Percentiles rank a stretch among this genome's conserved stretches.
Conservation (phyloP, 2,329 filamentous ascomycete genomes). For the Aciculosporium take region DNA sequence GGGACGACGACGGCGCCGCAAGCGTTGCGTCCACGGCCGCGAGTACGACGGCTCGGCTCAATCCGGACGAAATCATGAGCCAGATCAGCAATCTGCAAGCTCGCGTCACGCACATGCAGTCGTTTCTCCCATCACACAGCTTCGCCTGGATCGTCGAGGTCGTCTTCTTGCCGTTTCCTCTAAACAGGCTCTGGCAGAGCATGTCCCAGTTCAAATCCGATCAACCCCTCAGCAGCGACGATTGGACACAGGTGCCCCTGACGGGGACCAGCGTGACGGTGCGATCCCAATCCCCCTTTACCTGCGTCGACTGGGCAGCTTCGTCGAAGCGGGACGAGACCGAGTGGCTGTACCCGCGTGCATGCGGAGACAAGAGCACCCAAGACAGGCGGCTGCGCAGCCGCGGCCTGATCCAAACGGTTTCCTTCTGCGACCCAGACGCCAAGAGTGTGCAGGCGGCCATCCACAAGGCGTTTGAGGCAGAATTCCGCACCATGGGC, state of each 20-base stretch:
- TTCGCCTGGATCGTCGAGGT: slow-evolving; percentile 65
- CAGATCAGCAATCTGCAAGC: slow-evolving; percentile 36
- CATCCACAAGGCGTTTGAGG: slow-evolving; percentile 47
- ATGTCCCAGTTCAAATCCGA: slow-evolving; percentile 32
- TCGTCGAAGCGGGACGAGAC: slow-evolving; percentile 28
- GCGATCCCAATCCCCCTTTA: slow-evolving; percentile 33
- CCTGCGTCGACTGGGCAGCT: slow-evolving; percentile 29
- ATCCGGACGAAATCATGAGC: slow-evolving; percentile 31
- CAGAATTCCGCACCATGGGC: slow-evolving; percentile 34
- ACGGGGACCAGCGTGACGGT: slow-evolving; percentile 28
- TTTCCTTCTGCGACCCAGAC: slow-evolving; percentile 47
- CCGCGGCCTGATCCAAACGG: slow-evolving; percentile 52
- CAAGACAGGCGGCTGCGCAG: slow-evolving; percentile 61
- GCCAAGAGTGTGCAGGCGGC: slow-evolving; percentile 53
- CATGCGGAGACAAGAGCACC: slow-evolving; percentile 46
- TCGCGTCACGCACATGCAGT: slow-evolving; percentile 42
- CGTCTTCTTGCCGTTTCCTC: slow-evolving; percentile 56
- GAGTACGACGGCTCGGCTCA: slow-evolving; percentile 24
- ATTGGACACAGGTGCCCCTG: slow-evolving; percentile 42
- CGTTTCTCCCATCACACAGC: slow-evolving; percentile 43
- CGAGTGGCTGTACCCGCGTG: slow-evolving; percentile 54
- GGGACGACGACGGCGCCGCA: slow-evolving; percentile 27
- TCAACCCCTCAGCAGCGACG: slow-evolving; percentile 24
- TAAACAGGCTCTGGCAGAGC: slow-evolving; percentile 41
- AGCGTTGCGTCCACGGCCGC: slow-evolving; percentile 34